Percentiles rank a stretch among this genome's conserved stretches.
These are phyloP conservation scores for Straminergon stramineum DNA, from an alignment of 225 moss, liverwort and hornwort species.

Conservation along the genomic window DNA sequence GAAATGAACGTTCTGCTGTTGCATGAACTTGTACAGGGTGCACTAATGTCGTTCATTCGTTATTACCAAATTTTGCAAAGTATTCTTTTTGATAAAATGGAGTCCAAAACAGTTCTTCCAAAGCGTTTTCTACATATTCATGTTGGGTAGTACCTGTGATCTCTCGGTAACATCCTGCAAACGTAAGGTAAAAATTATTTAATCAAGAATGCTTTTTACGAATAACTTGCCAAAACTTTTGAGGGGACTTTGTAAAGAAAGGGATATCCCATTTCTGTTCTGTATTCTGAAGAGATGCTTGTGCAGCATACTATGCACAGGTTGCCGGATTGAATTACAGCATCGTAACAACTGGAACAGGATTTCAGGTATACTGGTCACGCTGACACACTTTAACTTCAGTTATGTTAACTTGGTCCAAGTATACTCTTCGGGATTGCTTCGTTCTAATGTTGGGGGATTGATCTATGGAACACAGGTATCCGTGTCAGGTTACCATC, in stretches of 20 bases:
- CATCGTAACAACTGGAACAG: slow-evolving; percentile 64
- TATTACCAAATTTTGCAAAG: not conserved
- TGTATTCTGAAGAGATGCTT: slow-evolving; percentile 3
- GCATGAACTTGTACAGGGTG: not conserved
- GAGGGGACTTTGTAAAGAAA: not conserved
- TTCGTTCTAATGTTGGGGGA: not conserved
- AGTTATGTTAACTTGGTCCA: not conserved
- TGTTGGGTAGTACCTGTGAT: not conserved
- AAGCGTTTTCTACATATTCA: not conserved
- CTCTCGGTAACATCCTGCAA: not conserved
- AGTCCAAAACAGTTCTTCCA: not conserved
- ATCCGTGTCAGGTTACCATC: slow-evolving; percentile 80
- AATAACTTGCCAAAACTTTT: not conserved
- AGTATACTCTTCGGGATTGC: not conserved
- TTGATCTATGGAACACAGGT: slow-evolving; percentile 37
- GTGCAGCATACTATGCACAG: slow-evolving; percentile 94
- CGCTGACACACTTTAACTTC: not conserved
- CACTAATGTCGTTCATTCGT: not conserved
- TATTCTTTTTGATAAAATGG: not conserved
- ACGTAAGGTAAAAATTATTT: not conserved
- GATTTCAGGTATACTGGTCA: slow-evolving; percentile 57
- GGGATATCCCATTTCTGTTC: not conserved
- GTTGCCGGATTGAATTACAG: slow-evolving; percentile 89
- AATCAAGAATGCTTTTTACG: not conserved
- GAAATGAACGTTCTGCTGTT: not conserved